phyloP scores from a whole-genome alignment of 208 protist genomes.

The Acanthamoeba triangularis region DNA sequence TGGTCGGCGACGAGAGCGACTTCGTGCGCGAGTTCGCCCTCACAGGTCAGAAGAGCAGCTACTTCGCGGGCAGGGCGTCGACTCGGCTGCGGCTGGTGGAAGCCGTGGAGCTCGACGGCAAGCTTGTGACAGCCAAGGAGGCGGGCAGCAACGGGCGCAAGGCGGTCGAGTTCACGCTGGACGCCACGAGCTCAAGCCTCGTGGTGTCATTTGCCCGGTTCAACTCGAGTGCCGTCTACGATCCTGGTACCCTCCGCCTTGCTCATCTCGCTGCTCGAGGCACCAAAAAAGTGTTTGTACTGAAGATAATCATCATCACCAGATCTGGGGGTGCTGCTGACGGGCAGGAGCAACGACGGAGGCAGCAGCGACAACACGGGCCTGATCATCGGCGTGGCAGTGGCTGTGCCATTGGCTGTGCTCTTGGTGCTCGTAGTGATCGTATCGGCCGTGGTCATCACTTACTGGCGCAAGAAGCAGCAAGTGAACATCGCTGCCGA shows the following conservation, averaged over 20 bases:
- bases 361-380: slow-evolving; percentile 16
- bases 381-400: background rate
- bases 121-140: background rate
- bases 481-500: no score
- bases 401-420: background rate
- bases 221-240: background rate
- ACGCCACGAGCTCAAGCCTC: background rate
- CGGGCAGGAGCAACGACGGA: background rate
- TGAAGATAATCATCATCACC: background rate
- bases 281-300: no score
- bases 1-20: background rate
- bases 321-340: background rate
- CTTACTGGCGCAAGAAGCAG: background rate
- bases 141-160: background rate
- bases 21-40: background rate
- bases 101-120: background rate
- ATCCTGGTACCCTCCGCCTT: no score
- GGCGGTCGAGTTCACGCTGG: background rate
- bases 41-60: background rate
- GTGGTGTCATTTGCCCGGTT: background rate
- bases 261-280: no score
- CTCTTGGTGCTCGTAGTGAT: background rate
- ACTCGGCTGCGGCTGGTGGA: background rate
- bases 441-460: background rate
- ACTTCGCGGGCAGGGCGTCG: background rate